These are phyloP conservation scores for Plasmodium sp. DNA, from an alignment of 169 alveolate species.

Conservation along the genomic window DNA sequence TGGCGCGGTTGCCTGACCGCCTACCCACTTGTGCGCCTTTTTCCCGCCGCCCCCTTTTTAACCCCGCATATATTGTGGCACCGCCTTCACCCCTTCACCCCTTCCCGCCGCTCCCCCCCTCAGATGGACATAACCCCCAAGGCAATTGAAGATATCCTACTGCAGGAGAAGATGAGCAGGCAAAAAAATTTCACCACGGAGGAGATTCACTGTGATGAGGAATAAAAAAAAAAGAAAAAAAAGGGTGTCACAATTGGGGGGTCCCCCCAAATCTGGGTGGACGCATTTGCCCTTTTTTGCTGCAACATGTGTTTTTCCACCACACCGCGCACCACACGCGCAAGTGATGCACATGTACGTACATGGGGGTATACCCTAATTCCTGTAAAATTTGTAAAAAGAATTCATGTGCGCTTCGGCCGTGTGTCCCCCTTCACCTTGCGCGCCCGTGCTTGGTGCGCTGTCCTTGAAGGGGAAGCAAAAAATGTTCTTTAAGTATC, in stretches of 20 bases:
- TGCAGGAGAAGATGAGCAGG: slow-evolving; percentile 13
- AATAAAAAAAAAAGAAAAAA: slow-evolving; percentile 8
- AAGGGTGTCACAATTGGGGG: background rate
- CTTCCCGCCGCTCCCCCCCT: background rate
- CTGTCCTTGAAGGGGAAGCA: slow-evolving; percentile 81
- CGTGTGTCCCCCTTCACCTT: background rate
- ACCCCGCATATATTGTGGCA: background rate
- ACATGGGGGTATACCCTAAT: background rate
- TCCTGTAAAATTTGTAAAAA: slow-evolving; percentile 65
- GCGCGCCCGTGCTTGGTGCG: slow-evolving; percentile 11
- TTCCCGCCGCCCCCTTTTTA: background rate
- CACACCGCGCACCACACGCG: background rate
- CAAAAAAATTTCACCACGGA: slow-evolving; percentile 28
- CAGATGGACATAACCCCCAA: slow-evolving; percentile 67
- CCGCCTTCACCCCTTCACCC: background rate
- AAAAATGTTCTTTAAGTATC: slow-evolving; percentile 85
- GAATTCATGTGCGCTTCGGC: slow-evolving; percentile 64
- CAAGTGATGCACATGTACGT: background rate
- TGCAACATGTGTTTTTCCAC: background rate
- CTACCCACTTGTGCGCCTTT: background rate
- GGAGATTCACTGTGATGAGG: slow-evolving; percentile 66
- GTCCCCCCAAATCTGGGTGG: background rate
- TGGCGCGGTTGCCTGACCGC: background rate
- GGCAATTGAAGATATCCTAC: slow-evolving; percentile 34
- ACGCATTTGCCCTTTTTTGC: background rate